These are phyloP conservation scores for Verticillium dahliae DNA, from an alignment of 2,329 filamentous ascomycete genomes.

Conservation along the genomic window DNA sequence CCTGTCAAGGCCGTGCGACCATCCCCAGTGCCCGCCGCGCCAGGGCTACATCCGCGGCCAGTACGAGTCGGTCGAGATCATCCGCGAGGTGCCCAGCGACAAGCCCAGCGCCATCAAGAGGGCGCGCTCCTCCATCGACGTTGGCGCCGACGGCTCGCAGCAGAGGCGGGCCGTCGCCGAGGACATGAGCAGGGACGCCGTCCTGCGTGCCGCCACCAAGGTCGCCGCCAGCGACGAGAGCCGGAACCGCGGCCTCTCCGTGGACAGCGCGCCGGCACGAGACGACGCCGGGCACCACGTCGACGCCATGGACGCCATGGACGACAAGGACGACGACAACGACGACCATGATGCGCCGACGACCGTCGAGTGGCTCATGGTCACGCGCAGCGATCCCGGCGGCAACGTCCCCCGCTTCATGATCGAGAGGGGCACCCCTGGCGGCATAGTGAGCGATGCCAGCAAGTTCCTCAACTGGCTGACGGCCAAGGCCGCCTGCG, in stretches of 20 bases:
- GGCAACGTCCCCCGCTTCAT: slow-evolving; percentile 84
- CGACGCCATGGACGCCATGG: slow-evolving; percentile 3
- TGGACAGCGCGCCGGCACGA: slow-evolving; percentile 7
- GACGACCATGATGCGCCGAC: slow-evolving; percentile 27
- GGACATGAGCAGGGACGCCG: slow-evolving; percentile 30
- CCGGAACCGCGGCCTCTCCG: slow-evolving; percentile 1
- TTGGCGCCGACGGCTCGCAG: slow-evolving; percentile 24
- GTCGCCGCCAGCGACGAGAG: slow-evolving; percentile 26
- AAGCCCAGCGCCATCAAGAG: slow-evolving; percentile 29
- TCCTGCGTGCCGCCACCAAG: slow-evolving; percentile 23
- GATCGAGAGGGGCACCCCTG: slow-evolving; percentile 83
- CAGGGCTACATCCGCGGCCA: slow-evolving; percentile 73
- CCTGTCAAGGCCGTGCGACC: slow-evolving; percentile 75
- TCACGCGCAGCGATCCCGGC: slow-evolving; percentile 81
- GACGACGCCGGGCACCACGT: slow-evolving; percentile 20
- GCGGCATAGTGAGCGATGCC: slow-evolving; percentile 71
- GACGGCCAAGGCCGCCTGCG: slow-evolving; percentile 29
- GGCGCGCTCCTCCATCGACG: slow-evolving; percentile 37
- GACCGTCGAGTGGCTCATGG: slow-evolving; percentile 82
- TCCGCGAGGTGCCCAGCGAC: slow-evolving; percentile 68
- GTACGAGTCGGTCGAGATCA: slow-evolving; percentile 89
- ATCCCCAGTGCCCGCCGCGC: slow-evolving; percentile 64
- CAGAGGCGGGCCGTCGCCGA: slow-evolving; percentile 18
- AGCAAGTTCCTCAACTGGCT: slow-evolving; percentile 77
- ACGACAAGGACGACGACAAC: slow-evolving; percentile 2